Base-by-base conservation (phyloP, 1,284 basidiomycete species). In the Trametes versicolor region DNA sequence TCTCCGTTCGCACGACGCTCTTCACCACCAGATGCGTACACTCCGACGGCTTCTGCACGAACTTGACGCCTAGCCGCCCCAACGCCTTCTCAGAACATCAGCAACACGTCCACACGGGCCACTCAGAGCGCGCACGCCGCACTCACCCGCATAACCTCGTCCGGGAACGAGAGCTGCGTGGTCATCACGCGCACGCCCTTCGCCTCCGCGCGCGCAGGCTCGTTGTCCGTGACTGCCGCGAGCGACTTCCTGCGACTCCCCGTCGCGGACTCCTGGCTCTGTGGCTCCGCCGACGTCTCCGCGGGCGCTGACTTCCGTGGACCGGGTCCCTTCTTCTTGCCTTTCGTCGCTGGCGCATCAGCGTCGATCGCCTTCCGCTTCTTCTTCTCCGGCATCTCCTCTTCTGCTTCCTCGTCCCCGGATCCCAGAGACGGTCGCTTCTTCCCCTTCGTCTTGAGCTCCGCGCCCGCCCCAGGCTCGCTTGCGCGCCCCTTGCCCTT, bases 11-110 rank as follows among this genome's bases (percentile, higher is more conserved):
- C 5, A 90, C 87, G 21, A 95, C 80, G 34, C 81, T 80, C 47
- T 85, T 85, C 12, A 86, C 86, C 47, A 95, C 76, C 23, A 96
- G 82, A 76, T 95, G 92, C 0, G 93, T 95, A 72, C 91, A 94
- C 60, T 93, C 87, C 0, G 77, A 73, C 0, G 90, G 82, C 52
- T 87, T 85, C 2, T 83, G 82, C 2, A 87, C 87, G 64, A 87
- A 81, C 65, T 83, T 87, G 4, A 85, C 87, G 1, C 92, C 92
- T 0, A 95, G 75, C 69, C 85, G 87, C 4, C 76, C 77, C 50
- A 95, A 75, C 4, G 76, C 78, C 92, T 95, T 67, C 34, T 52
- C 19, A 27, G 23, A 41, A 4, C 41, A 55, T 52, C 50, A 7
- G 34, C 21, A 60, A 25, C 34, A 43, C 41, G 41, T 32, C 17